phyloP scores from a whole-genome alignment of 139 green algal genomes.

The Asterochloris sp. region DNA sequence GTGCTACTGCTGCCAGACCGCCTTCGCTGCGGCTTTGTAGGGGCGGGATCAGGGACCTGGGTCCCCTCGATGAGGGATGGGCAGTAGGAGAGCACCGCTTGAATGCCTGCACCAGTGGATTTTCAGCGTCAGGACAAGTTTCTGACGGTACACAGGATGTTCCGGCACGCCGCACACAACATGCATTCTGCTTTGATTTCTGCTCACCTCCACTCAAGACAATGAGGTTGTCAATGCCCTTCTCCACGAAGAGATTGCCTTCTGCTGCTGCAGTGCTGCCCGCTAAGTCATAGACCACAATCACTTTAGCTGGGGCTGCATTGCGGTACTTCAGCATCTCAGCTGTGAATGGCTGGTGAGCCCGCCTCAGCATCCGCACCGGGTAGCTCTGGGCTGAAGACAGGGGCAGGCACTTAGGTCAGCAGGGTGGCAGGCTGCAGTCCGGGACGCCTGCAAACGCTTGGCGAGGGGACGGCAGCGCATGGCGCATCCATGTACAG shows the following conservation, averaged over 20 bases:
- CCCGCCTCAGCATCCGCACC: slow-evolving; percentile 10
- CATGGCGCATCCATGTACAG: not conserved
- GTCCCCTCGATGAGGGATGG: no score
- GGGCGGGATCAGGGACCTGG: no score
- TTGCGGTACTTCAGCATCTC: slow-evolving; percentile 22
- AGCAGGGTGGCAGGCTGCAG: not conserved
- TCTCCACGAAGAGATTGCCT: slow-evolving; percentile 17
- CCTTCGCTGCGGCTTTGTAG: no score
- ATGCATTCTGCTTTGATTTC: no score
- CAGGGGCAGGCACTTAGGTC: no score
- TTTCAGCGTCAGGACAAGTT: no score
- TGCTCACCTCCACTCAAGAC: slow-evolving; percentile 20
- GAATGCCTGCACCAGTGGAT: no score
- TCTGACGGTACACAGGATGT: no score
- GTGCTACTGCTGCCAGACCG: no score
- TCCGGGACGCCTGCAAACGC: not conserved
- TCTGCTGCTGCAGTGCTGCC: slow-evolving; percentile 11
- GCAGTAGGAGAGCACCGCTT: no score
- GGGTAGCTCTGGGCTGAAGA: slow-evolving; percentile 19
- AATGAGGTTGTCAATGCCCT: slow-evolving; percentile 20
- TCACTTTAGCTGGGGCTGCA: slow-evolving; percentile 10
- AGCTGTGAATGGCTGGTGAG: slow-evolving; percentile 19
- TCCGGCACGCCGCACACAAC: no score
- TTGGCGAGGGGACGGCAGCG: not conserved
- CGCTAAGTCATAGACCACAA: slow-evolving; percentile 14